Conservation (phyloP, 164 flowering plant genomes). For the Chloranthus sessilifolius region DNA sequence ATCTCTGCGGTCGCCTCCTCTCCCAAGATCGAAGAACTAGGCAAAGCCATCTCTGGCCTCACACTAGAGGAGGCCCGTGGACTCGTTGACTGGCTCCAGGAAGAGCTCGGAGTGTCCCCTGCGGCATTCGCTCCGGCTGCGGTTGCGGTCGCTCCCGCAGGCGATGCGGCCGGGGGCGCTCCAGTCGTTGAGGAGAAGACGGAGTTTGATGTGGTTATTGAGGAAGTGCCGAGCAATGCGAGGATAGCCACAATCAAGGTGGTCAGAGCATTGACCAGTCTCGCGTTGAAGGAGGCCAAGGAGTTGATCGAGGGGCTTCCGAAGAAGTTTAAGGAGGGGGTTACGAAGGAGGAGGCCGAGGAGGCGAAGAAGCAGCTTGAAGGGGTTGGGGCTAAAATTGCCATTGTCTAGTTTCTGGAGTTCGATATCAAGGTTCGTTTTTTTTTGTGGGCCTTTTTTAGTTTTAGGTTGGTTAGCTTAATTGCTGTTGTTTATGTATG, state of each 20-base stretch:
- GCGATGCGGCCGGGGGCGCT: conserved; percentile 36
- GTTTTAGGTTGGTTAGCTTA: too few relatives aligned
- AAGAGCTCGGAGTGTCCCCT: conserved; percentile 87
- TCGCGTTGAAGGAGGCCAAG: conserved; percentile 97
- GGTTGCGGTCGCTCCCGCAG: conserved; percentile 30
- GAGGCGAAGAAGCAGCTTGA: conserved; percentile 94
- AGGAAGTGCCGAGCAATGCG: conserved; percentile 81
- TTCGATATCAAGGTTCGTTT: background rate
- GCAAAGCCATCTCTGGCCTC: conserved; percentile 46
- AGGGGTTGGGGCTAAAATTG: conserved; percentile 82
- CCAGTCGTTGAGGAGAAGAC: conserved; percentile 89
- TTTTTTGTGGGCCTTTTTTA: too few relatives aligned
- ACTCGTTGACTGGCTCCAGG: conserved; percentile 79
- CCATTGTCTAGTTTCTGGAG: conserved; percentile 35
- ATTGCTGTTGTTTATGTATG: too few relatives aligned
- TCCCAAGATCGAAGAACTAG: conserved; percentile 58
- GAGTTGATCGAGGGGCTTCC: conserved; percentile 92
- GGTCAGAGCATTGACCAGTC: conserved; percentile 70
- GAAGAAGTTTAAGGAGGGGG: conserved; percentile 82
- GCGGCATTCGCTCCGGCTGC: conserved; percentile 84
- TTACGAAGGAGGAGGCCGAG: conserved; percentile 89
- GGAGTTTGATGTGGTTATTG: conserved; percentile 89
- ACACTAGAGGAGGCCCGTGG: conserved; percentile 63
- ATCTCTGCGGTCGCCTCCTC: conserved; percentile 45
- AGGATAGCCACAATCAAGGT: conserved; percentile 89